Base-by-base conservation (phyloP, 1,139 yeast genomes). In the Ogataea hybrid region DNA sequence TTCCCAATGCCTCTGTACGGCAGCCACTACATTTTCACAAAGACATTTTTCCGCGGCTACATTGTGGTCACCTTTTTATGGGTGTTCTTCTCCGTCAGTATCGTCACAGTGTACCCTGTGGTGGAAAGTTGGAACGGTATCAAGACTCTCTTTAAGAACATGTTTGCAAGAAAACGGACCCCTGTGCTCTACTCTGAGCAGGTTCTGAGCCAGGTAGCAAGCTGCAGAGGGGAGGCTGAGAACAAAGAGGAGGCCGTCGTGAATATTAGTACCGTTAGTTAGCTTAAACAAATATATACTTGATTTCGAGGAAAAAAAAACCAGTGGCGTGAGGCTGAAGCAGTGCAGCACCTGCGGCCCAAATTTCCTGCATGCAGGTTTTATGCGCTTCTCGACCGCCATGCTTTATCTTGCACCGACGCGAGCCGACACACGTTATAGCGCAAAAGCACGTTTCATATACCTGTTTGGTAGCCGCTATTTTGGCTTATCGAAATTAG, bases 21-120 rank as follows among this genome's bases (percentile, higher is more conserved):
- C 5, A 48, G 61, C 2, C 51, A 58, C 14, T 62, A 58, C 44
- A 59, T 64, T 28, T 64, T 67, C 37, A 47, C 62, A 25, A 65
- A 57, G 41, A 46, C 44, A 14, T 69, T 66, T 43, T 69, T 69
- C 51, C 56, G 59, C 7, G 70, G 65, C 7, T 67, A 69, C 58
- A 59, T 69, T 29, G 59, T 67, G 25, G 66, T 69, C 6, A 62
- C 65, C 42, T 61, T 69, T 47, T 50, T 68, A 1, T 69, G 73
- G 73, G 61, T 63, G 8, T 54, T 68, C 33, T 50, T 55, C 23
- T 64, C 72, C 4, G 55, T 64, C 16, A 41, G 49, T 18, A 54
- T 59, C 32, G 67, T 68, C 16, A 61, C 63, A 5, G 40, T 66
- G 9, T 59, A 59, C 37, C 73, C 73, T 25, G 50, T 68, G 27